phyloP scores from a whole-genome alignment of 805 yeast species.

The Metschnikowia dekortorum region DNA sequence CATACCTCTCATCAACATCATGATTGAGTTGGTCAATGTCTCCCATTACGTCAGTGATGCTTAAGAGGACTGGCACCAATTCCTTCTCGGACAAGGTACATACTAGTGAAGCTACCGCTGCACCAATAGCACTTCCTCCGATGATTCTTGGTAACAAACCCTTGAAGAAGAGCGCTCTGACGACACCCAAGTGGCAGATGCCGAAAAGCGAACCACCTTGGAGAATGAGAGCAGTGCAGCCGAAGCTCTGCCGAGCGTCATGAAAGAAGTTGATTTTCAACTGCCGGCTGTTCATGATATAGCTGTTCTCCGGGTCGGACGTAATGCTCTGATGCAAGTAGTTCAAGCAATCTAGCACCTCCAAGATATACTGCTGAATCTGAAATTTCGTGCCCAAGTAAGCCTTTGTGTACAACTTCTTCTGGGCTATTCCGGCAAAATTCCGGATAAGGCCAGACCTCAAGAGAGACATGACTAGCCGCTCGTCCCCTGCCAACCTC shows the following conservation, averaged over 20 bases:
- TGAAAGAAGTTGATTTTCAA: constrained; percentile 71
- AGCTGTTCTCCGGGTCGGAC: constrained; percentile 26
- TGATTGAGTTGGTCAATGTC: constrained; percentile 46
- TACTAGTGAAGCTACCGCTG: constrained; percentile 82
- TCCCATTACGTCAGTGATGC: constrained; percentile 39
- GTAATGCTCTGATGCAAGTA: constrained; percentile 47
- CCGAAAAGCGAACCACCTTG: constrained; percentile 98
- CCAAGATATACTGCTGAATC: constrained; percentile 81
- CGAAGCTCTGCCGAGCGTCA: constrained; percentile 82
- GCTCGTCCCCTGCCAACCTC: constrained; percentile 53
- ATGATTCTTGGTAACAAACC: constrained; percentile 79
- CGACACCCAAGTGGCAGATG: constrained; percentile 88
- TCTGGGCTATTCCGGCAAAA: constrained; percentile 85
- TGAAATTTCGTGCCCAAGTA: constrained; percentile 84
- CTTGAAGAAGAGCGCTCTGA: constrained; percentile 71
- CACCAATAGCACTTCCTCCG: constrained; percentile 92
- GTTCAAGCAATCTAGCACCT: constrained; percentile 64
- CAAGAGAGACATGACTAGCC: constrained; percentile 57
- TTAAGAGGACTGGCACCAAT: constrained; percentile 42
- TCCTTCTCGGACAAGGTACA: constrained; percentile 72
- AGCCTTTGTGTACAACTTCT: constrained; percentile 72
- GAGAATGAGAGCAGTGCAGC: constrained; percentile 82
- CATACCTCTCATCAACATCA: constrained; percentile 55
- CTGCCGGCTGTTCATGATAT: constrained; percentile 47
- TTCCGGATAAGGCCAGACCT: constrained; percentile 84